Evolutionary conservation across 2,329 filamentous ascomycete species (phyloP).

Genomic region (Aspergillus latus): DNA sequence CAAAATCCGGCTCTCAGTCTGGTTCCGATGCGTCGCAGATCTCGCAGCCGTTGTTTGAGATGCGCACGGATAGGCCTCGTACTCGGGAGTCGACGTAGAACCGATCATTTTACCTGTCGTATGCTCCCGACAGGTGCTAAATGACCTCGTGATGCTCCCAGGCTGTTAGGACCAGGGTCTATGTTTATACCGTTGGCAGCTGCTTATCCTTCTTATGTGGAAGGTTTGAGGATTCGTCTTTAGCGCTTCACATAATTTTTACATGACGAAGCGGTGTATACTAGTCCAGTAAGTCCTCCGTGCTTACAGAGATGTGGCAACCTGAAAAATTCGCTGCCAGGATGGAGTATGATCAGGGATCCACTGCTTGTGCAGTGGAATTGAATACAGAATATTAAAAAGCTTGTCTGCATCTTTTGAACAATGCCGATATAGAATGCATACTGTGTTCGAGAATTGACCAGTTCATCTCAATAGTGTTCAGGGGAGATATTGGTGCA

Average conservation of each 20-base stretch:
- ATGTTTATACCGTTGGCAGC: background rate
- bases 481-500: too few relatives aligned
- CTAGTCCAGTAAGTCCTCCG: conserved; percentile 8
- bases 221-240: background rate
- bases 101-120: background rate
- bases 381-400: background rate
- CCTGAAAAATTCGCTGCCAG: background rate
- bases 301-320: background rate
- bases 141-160: too few relatives aligned
- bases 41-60: conserved; percentile 10
- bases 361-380: background rate
- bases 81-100: background rate
- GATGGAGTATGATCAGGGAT: background rate
- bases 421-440: too few relatives aligned
- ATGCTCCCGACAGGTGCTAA: background rate
- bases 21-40: conserved; percentile 12
- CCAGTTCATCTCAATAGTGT: too few relatives aligned
- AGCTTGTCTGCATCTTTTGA: background rate
- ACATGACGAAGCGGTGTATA: background rate
- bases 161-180: background rate
- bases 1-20: background rate
- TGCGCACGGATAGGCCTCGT: background rate
- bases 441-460: too few relatives aligned
- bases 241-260: background rate
- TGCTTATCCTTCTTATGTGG: background rate